Percentiles rank a stretch among this genome's conserved stretches.
phyloP scores from a whole-genome alignment of 441 rosid species.

The Flueggea neowawraea region DNA sequence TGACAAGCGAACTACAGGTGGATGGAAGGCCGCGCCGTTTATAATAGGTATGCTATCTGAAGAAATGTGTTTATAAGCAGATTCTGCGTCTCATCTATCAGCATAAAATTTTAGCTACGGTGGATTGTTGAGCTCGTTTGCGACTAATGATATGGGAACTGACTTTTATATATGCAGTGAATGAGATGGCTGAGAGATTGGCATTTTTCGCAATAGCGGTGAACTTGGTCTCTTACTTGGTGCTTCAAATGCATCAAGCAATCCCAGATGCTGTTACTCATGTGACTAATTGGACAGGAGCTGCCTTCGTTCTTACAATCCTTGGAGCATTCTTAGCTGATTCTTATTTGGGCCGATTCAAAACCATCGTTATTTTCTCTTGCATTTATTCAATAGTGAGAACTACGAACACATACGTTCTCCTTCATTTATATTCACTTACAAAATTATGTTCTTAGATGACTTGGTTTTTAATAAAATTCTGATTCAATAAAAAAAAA shows the following conservation, averaged over 20 bases:
- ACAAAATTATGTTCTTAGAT: too few species aligned
- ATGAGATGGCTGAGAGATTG: slow-evolving; percentile 10
- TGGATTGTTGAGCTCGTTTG: too few species aligned
- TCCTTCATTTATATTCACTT: background rate
- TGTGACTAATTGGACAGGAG: slow-evolving; percentile 18
- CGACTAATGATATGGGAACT: background rate
- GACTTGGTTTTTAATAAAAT: too few species aligned
- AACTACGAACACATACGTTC: background rate
- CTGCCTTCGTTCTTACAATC: slow-evolving; percentile 24
- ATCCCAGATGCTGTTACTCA: slow-evolving; percentile 4
- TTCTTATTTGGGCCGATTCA: slow-evolving; percentile 33
- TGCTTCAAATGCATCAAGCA: slow-evolving; percentile 1
- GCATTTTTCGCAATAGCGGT: slow-evolving; percentile 11
- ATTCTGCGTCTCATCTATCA: too few species aligned
- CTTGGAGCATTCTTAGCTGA: slow-evolving; percentile 31
- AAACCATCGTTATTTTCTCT: slow-evolving; percentile 33
- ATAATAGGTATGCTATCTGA: background rate
- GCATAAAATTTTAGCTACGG: too few species aligned
- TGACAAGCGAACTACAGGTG: slow-evolving; percentile 2
- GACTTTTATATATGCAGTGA: background rate
- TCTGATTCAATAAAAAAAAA: too few species aligned
- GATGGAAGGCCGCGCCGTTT: slow-evolving; percentile 8
- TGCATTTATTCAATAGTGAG: slow-evolving; percentile 25
- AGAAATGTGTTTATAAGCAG: too few species aligned
- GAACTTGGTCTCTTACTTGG: slow-evolving; percentile 12